Conservation (phyloP, 2,329 filamentous ascomycete species). For the Diaporthe citriasiana region DNA sequence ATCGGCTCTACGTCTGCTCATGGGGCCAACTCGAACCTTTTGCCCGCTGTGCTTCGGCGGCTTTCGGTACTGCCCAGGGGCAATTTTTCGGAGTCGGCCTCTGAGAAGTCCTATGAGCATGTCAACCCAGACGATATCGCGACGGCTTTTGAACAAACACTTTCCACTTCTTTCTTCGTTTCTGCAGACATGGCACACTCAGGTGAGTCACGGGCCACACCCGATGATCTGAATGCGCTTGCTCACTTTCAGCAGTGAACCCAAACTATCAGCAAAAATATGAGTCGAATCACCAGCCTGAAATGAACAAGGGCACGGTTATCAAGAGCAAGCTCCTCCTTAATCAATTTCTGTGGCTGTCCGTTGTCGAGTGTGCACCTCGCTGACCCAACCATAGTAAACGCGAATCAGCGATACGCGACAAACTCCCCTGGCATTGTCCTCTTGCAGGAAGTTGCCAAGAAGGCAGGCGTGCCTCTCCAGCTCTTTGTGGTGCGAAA, state of each 20-base stretch:
- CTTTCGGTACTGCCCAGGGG: slow-evolving; percentile 83
- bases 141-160: slow-evolving; percentile 93
- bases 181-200: slow-evolving; percentile 98
- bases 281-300: slow-evolving; percentile 88
- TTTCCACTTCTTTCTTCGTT: slow-evolving; percentile 91
- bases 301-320: slow-evolving; percentile 96
- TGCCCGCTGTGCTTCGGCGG: slow-evolving; percentile 88
- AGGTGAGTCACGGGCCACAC: background rate
- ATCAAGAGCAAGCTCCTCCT: slow-evolving; percentile 72
- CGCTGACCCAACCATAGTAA: slow-evolving; percentile 65
- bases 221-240: background rate
- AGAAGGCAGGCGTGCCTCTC: slow-evolving; percentile 81
- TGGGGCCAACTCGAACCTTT: slow-evolving; percentile 91
- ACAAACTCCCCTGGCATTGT: slow-evolving; percentile 97
- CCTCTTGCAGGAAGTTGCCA: slow-evolving; percentile 88
- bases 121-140: slow-evolving; percentile 69
- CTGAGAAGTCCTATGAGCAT: slow-evolving; percentile 76
- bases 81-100: slow-evolving; percentile 61
- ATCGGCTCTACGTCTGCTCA: slow-evolving; percentile 94
- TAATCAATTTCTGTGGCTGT: background rate
- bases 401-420: slow-evolving; percentile 96
- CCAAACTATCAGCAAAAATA: slow-evolving; percentile 96
- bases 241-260: slow-evolving; percentile 71
- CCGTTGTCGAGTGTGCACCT: background rate
- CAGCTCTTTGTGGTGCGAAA: slow-evolving; percentile 98